Evolutionary conservation across 202 grass and related monocot genomes (phyloP).

Genomic region (Zoysia matrella): DNA sequence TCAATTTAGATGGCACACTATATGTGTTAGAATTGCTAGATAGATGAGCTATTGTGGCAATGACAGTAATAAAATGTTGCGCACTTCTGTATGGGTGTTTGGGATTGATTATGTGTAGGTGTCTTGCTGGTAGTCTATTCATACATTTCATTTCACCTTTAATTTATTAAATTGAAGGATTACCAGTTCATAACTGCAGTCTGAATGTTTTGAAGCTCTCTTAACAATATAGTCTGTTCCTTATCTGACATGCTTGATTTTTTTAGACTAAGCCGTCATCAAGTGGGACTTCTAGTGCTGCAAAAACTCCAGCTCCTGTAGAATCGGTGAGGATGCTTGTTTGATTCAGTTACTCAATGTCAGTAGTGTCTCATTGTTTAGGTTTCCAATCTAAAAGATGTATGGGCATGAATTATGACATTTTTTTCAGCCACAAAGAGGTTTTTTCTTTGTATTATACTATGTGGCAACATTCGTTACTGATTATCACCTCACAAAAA

Average conservation of each 20-base stretch:
- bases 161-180: too few relatives aligned
- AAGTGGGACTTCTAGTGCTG: conserved; percentile 67
- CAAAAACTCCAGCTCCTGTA: conserved; percentile 60
- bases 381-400: neutral
- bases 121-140: too few relatives aligned
- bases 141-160: too few relatives aligned
- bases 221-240: neutral
- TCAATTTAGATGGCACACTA: neutral
- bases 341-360: neutral
- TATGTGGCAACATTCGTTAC: neutral
- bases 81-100: too few relatives aligned
- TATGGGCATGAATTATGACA: neutral
- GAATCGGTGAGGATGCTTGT: conserved; percentile 35
- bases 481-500: conserved; percentile 1
- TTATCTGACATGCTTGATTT: conserved; percentile 29
- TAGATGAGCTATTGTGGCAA: neutral
- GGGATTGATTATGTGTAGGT: too few relatives aligned
- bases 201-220: neutral
- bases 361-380: neutral
- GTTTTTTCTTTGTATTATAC: too few relatives aligned
- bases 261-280: conserved; percentile 68
- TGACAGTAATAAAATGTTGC: neutral
- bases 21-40: neutral
- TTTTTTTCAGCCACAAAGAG: neutral
- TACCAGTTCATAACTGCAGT: too few relatives aligned